Evolutionary conservation across 2,329 filamentous ascomycete species (phyloP), one percentile per base, ranked within the genome.

Genomic region (Fusarium sp.): DNA sequence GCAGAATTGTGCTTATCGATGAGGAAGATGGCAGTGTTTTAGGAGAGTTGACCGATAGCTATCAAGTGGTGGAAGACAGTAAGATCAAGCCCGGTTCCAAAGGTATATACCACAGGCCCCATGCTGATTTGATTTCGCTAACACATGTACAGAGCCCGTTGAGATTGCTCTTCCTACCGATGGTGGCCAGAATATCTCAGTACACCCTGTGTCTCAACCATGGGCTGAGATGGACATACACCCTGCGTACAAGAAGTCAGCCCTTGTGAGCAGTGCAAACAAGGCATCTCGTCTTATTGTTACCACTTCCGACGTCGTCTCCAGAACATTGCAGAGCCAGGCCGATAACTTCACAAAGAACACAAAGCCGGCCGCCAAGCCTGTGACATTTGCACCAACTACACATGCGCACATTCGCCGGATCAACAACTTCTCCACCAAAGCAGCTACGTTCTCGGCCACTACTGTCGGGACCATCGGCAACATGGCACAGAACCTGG

Each of bases 11-110:
- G 8, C 87, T 99, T 13, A 86, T 99, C 18, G 94, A 99, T 78
- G 96, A 99, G 81, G 95, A 98, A 79, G 93, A 99, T 81, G 96
- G 96, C 56, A 97, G 93, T 75, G 93, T 99, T 12, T 93, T 99
- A 32, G 96, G 96, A 48, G 95, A 99, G 83, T 84, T 99, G 68
- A 90, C 92, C 63, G 92, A 95, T 63, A 92, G 91, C 20, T 95
- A 93, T 77, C 86, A 94, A 71, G 88, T 97, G 20, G 86, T 95
- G 18, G 94, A 98, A 77, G 89, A 95, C 71, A 85, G 89, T 32
- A 87, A 86, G 54, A 86, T 99, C 69, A 90, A 92, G 78, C 90
- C 92, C 18, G 96, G 96, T n/a, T 95, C 93, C 8, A 98, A 99
- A 87, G 93, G 94, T 97, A 85, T 37, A 55, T 26, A 6, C n/a